Percentiles rank a stretch among this genome's conserved stretches.
Conservation (phyloP, 2,329 filamentous ascomycete species). For the Nannizziopsis arthrosporioides region DNA sequence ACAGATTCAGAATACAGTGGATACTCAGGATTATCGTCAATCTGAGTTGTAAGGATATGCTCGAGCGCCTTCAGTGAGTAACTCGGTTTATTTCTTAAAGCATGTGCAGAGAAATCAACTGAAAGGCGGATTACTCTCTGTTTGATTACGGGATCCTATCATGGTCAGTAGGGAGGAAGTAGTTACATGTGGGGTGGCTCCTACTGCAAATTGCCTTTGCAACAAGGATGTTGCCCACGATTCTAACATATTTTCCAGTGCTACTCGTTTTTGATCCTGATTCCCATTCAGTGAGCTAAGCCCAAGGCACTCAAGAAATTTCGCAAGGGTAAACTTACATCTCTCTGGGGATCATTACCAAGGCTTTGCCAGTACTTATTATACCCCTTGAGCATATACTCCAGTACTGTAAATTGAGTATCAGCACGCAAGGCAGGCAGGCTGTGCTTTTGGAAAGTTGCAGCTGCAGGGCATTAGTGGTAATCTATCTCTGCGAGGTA, state of each 20-base stretch:
- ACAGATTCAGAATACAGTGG: slow-evolving; percentile 74
- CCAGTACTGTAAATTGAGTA: slow-evolving; percentile 78
- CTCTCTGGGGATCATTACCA: slow-evolving; percentile 41
- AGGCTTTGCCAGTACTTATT: slow-evolving; percentile 59
- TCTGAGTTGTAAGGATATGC: slow-evolving; percentile 75
- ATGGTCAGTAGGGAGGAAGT: slow-evolving; percentile 13
- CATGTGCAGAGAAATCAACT: slow-evolving; percentile 72
- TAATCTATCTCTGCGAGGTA: not conserved
- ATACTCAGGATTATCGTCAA: slow-evolving; percentile 59
- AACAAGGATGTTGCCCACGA: slow-evolving; percentile 33
- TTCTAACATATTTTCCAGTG: slow-evolving; percentile 31
- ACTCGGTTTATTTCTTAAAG: slow-evolving; percentile 60
- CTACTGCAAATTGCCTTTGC: slow-evolving; percentile 31
- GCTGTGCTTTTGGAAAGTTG: slow-evolving; percentile 31
- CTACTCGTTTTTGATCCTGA: slow-evolving; percentile 28
- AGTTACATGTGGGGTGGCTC: not conserved
- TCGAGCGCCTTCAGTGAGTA: slow-evolving; percentile 87
- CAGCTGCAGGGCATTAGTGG: slow-evolving; percentile 19
- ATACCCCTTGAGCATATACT: slow-evolving; percentile 79
- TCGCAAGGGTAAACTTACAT: slow-evolving; percentile 24
- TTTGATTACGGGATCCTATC: slow-evolving; percentile 64
- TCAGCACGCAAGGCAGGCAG: slow-evolving; percentile 57
- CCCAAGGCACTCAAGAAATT: not conserved
- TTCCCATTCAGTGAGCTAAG: not conserved
- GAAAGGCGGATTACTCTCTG: slow-evolving; percentile 71